Evolutionary conservation across 257 asterid species (phyloP), one percentile per base, ranked within the genome.

Genomic region (Solanum pimpinellifolium): DNA sequence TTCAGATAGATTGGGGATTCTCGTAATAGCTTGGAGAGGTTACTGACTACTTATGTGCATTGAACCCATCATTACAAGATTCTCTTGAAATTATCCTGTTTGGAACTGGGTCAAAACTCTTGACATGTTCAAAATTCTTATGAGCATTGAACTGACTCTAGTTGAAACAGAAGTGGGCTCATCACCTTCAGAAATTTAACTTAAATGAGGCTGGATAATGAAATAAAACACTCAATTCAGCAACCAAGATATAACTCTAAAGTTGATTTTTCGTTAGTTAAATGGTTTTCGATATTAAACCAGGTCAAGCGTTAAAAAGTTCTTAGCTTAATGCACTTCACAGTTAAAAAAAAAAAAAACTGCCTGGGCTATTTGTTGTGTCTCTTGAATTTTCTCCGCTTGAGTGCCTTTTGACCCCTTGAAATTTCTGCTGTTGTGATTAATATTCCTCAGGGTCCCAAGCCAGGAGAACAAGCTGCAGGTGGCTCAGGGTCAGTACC

Each of bases 371-470:
- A 29, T 49, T 18, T 29, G 69, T 25, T 49, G 85, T 0, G 3
- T 31, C 31, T 47, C 69, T 80, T 80, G 20, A 47, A 65, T 81
- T 80, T 81, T 9, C 46, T 80, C 62, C 85, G 42, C 69, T 76
- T 11, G 46, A 80, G 42, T 80, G 15, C 84, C 39, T 46, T 44
- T 15, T 78, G 25, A 46, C 84, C 14, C 42, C 42, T 78, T 88
- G 62, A 31, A 70, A 73, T 18, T 37, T 85, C 46, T 85, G 65
- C 82, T 27, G n/a, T 27, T 42, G 23, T 47, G 80, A 85, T 88
- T 87, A 86, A 86, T 86, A 84, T 29, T 46, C 77, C 59, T 11
- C 91, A 95, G 98, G 98, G 98, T 84, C 96, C 96, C n/a, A 94
- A 91, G 42, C 85, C 94, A 46, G 95, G 87, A 52, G 98, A 92